Evolutionary conservation across 441 rosid species (phyloP), one percentile per base, ranked within the genome.

Genomic region (Metrosideros polymorpha): DNA sequence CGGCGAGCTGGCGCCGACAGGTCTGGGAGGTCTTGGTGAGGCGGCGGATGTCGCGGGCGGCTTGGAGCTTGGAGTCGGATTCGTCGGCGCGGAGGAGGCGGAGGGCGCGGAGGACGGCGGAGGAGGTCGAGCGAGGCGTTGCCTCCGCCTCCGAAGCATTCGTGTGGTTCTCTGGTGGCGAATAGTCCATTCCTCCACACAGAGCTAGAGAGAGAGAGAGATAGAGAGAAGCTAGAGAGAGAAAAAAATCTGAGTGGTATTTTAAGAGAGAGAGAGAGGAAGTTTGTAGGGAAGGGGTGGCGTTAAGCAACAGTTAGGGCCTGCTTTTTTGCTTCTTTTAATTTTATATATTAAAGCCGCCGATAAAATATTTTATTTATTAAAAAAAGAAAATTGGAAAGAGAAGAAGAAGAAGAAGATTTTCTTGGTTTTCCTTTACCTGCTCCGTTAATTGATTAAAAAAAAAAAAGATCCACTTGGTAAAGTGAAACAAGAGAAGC

Each of bases 11-110:
- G 75, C 97, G 94, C 86, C 98, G 98, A 89, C 98, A 95, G 63
- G 96, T 89, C 47, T 91, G 95, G 17, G 98, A 96, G 79, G 95
- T 95, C 88, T 96, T 96, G 6, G 99, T 94, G 66, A 98, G 97
- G 86, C 96, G 93, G n/a, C 99, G 94, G 89, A 98, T 98, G 89
- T 95, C 98, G 88, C 87, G 92, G 17, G 99, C 98, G 3, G 96
- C 99, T 54, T 93, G 92, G 66, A 98, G 89, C 88, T 92, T 95
- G 79, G 93, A 93, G 50, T 89, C 94, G 1, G 87, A 51, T 90
- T 95, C 94, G 25, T 91, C 87, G 2, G 95, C 91, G 82, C 91
- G 90, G 86, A 96, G 87, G 54, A 95, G 91, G 47, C 57, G 89
- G 30, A 96, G 93, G 6, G 95, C 91, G 12, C 83, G 83, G 83